Conservation (phyloP, 257 asterid genomes). For the Solanum boliviense region DNA sequence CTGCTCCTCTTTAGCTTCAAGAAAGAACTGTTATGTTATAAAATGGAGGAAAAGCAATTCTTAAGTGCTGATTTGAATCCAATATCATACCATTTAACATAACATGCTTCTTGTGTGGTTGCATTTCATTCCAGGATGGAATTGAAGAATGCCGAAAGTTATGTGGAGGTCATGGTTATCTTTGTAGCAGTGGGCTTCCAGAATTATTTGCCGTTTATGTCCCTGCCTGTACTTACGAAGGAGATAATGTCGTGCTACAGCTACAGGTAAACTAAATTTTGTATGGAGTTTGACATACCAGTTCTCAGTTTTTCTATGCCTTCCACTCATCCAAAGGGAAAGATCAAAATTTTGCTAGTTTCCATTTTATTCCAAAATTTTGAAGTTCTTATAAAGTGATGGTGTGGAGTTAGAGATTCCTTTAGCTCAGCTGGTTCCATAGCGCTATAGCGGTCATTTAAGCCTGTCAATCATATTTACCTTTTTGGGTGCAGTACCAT, state of each 20-base stretch:
- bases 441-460: not conserved
- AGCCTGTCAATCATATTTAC: not conserved
- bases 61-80: not conserved
- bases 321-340: not conserved
- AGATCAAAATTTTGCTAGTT: not conserved
- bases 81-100: not conserved
- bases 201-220: conserved; percentile 96
- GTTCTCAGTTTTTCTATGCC: not conserved
- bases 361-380: not conserved
- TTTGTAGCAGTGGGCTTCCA: conserved; percentile 96
- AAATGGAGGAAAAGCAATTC: not conserved
- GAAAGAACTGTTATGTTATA: not conserved
- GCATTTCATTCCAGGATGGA: conserved; percentile 53
- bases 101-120: not conserved
- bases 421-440: not conserved
- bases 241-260: conserved; percentile 77
- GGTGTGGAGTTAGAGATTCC: not conserved
- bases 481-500: not conserved
- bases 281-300: not conserved
- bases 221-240: conserved; percentile 99
- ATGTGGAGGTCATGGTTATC: conserved; percentile 99
- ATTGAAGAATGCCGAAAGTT: conserved; percentile 93
- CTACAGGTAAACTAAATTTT: conserved; percentile 46
- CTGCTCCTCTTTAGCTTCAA: not conserved
- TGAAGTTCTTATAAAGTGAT: not conserved